Conservation (phyloP, 2,329 filamentous ascomycete genomes). For the Achaetomium macrosporum region DNA sequence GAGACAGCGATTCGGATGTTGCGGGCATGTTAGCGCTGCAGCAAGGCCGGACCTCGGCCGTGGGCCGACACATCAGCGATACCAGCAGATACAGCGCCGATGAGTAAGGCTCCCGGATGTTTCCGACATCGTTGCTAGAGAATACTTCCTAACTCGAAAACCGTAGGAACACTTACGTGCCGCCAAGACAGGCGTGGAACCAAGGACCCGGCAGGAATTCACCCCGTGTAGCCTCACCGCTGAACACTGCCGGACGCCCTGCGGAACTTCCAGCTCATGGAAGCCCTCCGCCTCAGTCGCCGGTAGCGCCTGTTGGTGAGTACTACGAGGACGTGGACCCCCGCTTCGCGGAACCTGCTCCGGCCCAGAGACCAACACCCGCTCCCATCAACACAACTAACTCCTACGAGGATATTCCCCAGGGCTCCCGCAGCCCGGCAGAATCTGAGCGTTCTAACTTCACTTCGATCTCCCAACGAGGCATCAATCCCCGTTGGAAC, state of each 20-base stretch:
- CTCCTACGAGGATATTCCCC: conserved; percentile 32
- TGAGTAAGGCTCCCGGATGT: conserved; percentile 50
- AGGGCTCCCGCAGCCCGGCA: conserved; percentile 61
- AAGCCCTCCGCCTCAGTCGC: conserved; percentile 27
- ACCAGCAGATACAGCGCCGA: conserved; percentile 67
- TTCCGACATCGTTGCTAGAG: conserved; percentile 12
- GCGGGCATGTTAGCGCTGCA: conserved; percentile 69
- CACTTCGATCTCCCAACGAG: conserved; percentile 83
- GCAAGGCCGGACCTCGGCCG: conserved; percentile 40
- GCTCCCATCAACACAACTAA: conserved; percentile 26
- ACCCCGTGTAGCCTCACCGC: conserved; percentile 42
- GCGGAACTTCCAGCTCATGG: conserved; percentile 34
- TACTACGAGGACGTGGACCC: conserved; percentile 96
- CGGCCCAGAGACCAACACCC: conserved; percentile 28
- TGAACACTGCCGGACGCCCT: conserved; percentile 31
- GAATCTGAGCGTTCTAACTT: conserved; percentile 79
- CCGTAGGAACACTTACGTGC: conserved; percentile 47
- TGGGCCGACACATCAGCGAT: conserved; percentile 51
- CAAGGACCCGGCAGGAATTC: conserved; percentile 39
- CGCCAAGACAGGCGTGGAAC: conserved; percentile 53
- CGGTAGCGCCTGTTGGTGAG: conserved; percentile 32
- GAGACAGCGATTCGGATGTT: conserved; percentile 65
- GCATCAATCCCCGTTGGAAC: conserved; percentile 83
- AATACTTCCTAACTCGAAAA: conserved; percentile 31
- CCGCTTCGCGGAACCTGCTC: conserved; percentile 59